Evolutionary conservation across 2,329 filamentous ascomycete species (phyloP).

Genomic region (Torrubiellomyces zombiae): DNA sequence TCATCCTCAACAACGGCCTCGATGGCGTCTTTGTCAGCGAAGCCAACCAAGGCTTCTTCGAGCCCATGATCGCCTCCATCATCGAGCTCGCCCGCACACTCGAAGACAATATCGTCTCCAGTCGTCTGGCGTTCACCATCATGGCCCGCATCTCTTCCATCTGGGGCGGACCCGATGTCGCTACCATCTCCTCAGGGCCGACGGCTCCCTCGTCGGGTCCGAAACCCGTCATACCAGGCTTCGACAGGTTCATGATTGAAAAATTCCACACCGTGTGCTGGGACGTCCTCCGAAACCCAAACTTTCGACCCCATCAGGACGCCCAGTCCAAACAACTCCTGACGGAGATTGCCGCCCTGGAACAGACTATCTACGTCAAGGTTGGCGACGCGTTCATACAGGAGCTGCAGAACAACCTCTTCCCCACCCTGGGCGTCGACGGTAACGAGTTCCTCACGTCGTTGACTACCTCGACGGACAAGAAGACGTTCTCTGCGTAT

Average conservation of each 20-base stretch:
- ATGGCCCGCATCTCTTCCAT: slow-evolving; percentile 68
- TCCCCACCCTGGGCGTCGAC: slow-evolving; percentile 47
- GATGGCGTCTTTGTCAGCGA: slow-evolving; percentile 78
- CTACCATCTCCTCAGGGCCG: slow-evolving; percentile 36
- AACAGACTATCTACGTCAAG: slow-evolving; percentile 82
- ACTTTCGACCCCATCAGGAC: slow-evolving; percentile 65
- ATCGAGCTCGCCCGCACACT: slow-evolving; percentile 70
- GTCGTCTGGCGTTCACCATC: slow-evolving; percentile 62
- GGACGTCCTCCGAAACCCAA: slow-evolving; percentile 65
- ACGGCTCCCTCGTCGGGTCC: slow-evolving; percentile 32
- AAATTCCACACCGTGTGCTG: slow-evolving; percentile 81
- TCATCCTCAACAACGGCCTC: slow-evolving; percentile 82
- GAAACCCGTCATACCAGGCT: slow-evolving; percentile 57
- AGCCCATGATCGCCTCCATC: slow-evolving; percentile 71
- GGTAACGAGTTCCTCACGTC: slow-evolving; percentile 41
- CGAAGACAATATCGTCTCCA: slow-evolving; percentile 42
- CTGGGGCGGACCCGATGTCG: slow-evolving; percentile 78
- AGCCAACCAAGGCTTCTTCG: slow-evolving; percentile 79
- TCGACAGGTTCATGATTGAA: slow-evolving; percentile 79
- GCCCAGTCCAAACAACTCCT: slow-evolving; percentile 80
- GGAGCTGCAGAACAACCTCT: slow-evolving; percentile 45
- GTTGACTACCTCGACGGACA: slow-evolving; percentile 41
- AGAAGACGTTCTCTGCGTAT: slow-evolving; percentile 47
- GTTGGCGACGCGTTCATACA: slow-evolving; percentile 68
- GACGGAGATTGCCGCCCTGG: slow-evolving; percentile 69